Conservation (phyloP, 2,329 filamentous ascomycete species). For the Setomelanomma holmii region DNA sequence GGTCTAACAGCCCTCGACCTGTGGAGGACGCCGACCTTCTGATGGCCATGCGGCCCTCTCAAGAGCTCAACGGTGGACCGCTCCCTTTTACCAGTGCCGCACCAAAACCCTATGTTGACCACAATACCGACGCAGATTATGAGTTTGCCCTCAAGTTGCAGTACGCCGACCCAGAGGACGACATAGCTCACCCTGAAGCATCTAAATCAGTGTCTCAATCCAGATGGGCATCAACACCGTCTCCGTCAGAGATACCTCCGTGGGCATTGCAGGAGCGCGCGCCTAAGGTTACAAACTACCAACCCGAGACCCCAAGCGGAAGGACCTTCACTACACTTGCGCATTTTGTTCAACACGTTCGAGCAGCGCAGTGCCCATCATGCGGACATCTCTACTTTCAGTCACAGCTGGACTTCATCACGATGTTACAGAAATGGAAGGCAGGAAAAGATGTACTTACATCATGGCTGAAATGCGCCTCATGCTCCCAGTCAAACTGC, state of each 20-base stretch:
- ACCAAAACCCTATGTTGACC: not conserved
- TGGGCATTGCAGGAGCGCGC: not conserved
- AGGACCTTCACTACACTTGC: conserved; percentile 10
- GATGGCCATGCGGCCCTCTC: conserved; percentile 7
- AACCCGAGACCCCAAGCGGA: conserved; percentile 2
- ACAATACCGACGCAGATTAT: conserved; percentile 10
- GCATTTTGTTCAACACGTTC: conserved; percentile 19
- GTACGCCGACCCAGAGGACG: not conserved
- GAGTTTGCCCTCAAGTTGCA: conserved; percentile 13
- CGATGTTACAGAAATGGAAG: conserved; percentile 24
- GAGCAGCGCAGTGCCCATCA: conserved; percentile 12
- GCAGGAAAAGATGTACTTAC: conserved; percentile 10
- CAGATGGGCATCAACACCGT: not conserved
- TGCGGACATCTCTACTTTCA: conserved; percentile 18
- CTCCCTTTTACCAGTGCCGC: conserved; percentile 1
- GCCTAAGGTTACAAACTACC: not conserved
- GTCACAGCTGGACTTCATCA: conserved; percentile 12
- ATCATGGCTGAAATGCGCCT: conserved; percentile 22
- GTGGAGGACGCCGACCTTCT: conserved; percentile 5
- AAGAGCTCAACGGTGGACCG: conserved; percentile 10
- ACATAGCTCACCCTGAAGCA: not conserved
- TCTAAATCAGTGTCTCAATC: not conserved
- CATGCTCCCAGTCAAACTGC: conserved; percentile 22
- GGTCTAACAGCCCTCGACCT: not conserved
- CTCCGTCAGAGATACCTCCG: not conserved